phyloP scores from a whole-genome alignment of 352 stramenopile genomes.

The Phytophthora sp. region DNA sequence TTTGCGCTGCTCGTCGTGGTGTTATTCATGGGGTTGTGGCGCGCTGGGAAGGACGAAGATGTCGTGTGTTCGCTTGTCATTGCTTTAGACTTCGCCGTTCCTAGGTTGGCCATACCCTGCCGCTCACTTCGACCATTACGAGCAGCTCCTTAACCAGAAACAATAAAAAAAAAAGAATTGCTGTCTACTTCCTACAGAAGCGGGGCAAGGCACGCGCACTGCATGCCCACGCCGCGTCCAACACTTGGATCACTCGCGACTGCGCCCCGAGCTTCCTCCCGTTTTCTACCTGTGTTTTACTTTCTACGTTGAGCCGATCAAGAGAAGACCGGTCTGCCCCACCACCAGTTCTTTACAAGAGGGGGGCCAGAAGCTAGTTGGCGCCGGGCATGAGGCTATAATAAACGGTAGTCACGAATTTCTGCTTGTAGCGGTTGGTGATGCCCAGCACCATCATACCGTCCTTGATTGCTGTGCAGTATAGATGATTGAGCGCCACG shows the following conservation, averaged over 20 bases:
- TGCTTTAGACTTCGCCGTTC: constrained; percentile 45
- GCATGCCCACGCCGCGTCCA: constrained; percentile 42
- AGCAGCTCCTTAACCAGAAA: constrained; percentile 38
- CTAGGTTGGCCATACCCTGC: constrained; percentile 39
- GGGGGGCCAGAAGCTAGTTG: constrained; percentile 52
- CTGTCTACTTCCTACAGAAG: constrained; percentile 47
- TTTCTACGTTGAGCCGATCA: constrained; percentile 18
- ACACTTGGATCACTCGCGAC: constrained; percentile 50
- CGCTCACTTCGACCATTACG: constrained; percentile 25
- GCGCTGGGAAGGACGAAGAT: constrained; percentile 30
- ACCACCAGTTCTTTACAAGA: constrained; percentile 22
- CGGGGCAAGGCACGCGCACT: constrained; percentile 34
- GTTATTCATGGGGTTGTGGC: constrained; percentile 18
- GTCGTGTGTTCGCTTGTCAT: constrained; percentile 37
- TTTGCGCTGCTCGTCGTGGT: constrained; percentile 32
- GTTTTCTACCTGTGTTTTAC: constrained; percentile 27
- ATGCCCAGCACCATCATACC: constrained; percentile 99
- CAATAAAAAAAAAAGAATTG: constrained; percentile 37
- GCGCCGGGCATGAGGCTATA: constrained; percentile 94
- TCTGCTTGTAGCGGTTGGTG: constrained; percentile 97
- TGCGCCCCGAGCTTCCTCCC: constrained; percentile 31
- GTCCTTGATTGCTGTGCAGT: constrained; percentile 99
- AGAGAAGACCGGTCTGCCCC: constrained; percentile 1
- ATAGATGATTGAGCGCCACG: constrained; percentile 99
- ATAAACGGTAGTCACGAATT: constrained; percentile 99